Conservation (phyloP, 495 filamentous ascomycete genomes). For the Cairneyella variabilis region DNA sequence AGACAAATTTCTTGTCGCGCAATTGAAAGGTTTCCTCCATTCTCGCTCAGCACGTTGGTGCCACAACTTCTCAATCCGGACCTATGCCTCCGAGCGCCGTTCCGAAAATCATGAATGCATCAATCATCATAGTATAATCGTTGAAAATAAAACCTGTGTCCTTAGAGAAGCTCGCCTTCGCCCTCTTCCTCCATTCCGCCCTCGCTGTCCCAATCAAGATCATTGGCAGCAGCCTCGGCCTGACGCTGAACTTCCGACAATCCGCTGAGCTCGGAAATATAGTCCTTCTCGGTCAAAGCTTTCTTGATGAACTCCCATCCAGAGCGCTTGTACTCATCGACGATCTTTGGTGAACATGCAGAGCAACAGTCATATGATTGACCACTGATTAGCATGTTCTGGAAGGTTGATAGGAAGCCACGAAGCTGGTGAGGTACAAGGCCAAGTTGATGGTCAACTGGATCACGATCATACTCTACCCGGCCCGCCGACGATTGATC, state of each 20-base stretch:
- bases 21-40: too few relatives aligned
- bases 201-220: slow-evolving; percentile 60
- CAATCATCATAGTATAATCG: not conserved
- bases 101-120: not conserved
- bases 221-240: slow-evolving; percentile 64
- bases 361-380: slow-evolving; percentile 86
- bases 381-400: slow-evolving; percentile 78
- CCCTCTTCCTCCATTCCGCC: slow-evolving; percentile 33
- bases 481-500: slow-evolving; percentile 25
- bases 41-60: too few relatives aligned
- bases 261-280: slow-evolving; percentile 86
- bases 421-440: slow-evolving; percentile 90
- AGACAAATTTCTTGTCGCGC: too few relatives aligned
- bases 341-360: slow-evolving; percentile 77
- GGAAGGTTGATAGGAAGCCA: slow-evolving; percentile 82
- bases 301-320: slow-evolving; percentile 88
- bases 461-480: slow-evolving; percentile 48
- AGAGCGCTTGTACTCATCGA: slow-evolving; percentile 63
- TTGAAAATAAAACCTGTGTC: not conserved
- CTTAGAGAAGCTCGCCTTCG: slow-evolving; percentile 32
- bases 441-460: slow-evolving; percentile 70
- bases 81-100: not conserved
- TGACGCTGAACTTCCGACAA: slow-evolving; percentile 84
- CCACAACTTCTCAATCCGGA: too few relatives aligned
- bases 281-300: slow-evolving; percentile 79